These are phyloP conservation scores for Abrus pulchellus DNA, from an alignment of 306 rosid genomes.

Conservation along the genomic window DNA sequence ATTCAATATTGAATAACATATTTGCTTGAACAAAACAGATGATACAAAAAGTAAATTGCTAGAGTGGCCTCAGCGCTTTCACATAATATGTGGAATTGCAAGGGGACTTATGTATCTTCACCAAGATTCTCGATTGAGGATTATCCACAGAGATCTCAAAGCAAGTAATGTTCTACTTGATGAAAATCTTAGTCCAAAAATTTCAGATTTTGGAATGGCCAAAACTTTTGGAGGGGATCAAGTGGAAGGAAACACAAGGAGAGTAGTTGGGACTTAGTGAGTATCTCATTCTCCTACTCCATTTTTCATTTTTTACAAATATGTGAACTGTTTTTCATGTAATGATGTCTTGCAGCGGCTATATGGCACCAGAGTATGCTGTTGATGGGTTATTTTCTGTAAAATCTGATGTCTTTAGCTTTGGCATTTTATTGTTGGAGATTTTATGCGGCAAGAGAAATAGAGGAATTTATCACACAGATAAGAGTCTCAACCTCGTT, in stretches of 20 bases:
- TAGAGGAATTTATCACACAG: constrained; percentile 45
- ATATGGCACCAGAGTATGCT: constrained; percentile 64
- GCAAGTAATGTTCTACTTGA: constrained; percentile 37
- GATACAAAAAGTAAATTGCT: constrained; percentile 6
- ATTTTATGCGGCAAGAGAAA: constrained; percentile 56
- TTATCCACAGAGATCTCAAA: constrained; percentile 39
- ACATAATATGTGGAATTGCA: constrained; percentile 36
- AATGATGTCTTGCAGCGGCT: constrained; percentile 42
- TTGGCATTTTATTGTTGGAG: constrained; percentile 57
- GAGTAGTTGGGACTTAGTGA: constrained; percentile 63
- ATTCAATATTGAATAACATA: neutral
- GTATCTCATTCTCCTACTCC: neutral
- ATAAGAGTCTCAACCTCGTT: constrained; percentile 49
- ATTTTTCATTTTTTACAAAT: neutral
- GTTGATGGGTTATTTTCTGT: constrained; percentile 50
- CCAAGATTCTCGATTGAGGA: constrained; percentile 26
- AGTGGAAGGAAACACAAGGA: constrained; percentile 21
- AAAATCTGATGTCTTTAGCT: constrained; percentile 48
- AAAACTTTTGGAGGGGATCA: constrained; percentile 32
- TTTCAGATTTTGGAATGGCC: constrained; percentile 36
- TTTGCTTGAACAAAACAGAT: constrained; percentile 34
- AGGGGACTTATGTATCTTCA: constrained; percentile 37
- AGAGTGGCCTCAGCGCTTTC: constrained; percentile 31
- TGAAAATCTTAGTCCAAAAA: constrained; percentile 1
- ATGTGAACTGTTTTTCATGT: neutral